Conservation (phyloP, 2,329 filamentous ascomycete species). For the Xylogone sp. region DNA sequence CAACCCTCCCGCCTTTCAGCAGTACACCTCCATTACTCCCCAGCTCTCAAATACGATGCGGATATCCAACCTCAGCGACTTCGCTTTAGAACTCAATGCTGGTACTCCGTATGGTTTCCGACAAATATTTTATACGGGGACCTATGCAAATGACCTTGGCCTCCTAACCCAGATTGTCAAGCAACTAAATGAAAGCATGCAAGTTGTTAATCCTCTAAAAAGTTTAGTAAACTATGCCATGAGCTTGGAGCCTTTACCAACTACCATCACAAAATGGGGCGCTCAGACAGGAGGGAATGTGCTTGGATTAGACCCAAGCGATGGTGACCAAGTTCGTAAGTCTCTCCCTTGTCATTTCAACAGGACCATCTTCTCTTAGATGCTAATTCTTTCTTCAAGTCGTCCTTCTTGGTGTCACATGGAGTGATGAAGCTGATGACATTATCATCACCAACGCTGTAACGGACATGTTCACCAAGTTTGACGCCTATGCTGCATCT, state of each 20-base stretch:
- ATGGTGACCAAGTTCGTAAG: slow-evolving; percentile 4
- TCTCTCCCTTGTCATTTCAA: background rate
- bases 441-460: background rate
- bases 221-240: slow-evolving; percentile 1
- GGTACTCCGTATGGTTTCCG: background rate
- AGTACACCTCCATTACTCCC: slow-evolving; percentile 3
- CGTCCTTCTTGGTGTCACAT: slow-evolving; percentile 1
- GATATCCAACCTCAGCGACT: slow-evolving; percentile 8
- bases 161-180: slow-evolving; percentile 3
- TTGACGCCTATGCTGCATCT: background rate
- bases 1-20: slow-evolving; percentile 5
- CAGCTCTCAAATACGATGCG: slow-evolving; percentile 5
- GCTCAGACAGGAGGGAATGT: slow-evolving; percentile 4
- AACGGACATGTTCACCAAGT: background rate
- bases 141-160: slow-evolving; percentile 4
- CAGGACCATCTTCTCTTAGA: background rate
- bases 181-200: background rate
- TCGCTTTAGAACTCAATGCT: slow-evolving; percentile 6
- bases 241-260: slow-evolving; percentile 4
- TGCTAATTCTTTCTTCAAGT: slow-evolving; percentile 2
- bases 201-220: background rate
- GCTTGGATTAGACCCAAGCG: slow-evolving; percentile 6
- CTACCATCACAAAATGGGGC: slow-evolving; percentile 5
- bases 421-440: slow-evolving; percentile 2
- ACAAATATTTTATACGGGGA: slow-evolving; percentile 5